These are phyloP conservation scores for Fragaria vesca DNA, from an alignment of 306 rosid genomes.

Conservation along the genomic window DNA sequence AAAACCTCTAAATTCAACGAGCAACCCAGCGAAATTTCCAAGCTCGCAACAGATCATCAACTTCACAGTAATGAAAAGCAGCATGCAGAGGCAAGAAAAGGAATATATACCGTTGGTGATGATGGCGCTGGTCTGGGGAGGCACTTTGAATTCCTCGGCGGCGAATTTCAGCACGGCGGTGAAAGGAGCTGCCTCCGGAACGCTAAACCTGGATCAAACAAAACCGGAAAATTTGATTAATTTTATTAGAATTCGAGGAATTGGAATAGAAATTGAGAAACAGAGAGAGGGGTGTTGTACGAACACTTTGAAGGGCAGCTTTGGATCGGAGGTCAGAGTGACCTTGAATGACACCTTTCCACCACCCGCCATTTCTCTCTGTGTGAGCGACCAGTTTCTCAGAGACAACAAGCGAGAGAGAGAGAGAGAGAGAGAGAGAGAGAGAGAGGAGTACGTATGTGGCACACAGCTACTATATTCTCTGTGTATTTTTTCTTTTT, in stretches of 20 bases:
- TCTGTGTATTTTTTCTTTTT: not conserved
- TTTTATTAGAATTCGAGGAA: not conserved
- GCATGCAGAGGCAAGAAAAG: not conserved
- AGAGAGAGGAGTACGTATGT: not conserved
- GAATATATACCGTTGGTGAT: slow-evolving; percentile 81
- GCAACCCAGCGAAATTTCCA: not conserved
- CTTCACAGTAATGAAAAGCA: not conserved
- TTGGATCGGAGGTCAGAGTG: slow-evolving; percentile 97
- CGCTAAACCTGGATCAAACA: slow-evolving; percentile 65
- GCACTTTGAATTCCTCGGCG: slow-evolving; percentile 97
- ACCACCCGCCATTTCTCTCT: slow-evolving; percentile 69
- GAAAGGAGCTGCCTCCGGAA: slow-evolving; percentile 97
- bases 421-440: no score
- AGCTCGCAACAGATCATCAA: not conserved
- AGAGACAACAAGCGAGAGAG: not conserved
- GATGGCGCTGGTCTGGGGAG: slow-evolving; percentile 97
- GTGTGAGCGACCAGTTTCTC: not conserved
- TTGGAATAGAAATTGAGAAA: not conserved
- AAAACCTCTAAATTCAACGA: not conserved
- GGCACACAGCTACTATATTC: not conserved
- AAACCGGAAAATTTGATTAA: not conserved
- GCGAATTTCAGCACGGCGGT: slow-evolving; percentile 97
- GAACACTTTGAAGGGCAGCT: slow-evolving; percentile 96
- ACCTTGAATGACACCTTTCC: slow-evolving; percentile 99
- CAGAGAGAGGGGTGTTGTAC: not conserved